phyloP scores from a whole-genome alignment of 2,329 filamentous ascomycete species.

The Mycocentrospora acerina region DNA sequence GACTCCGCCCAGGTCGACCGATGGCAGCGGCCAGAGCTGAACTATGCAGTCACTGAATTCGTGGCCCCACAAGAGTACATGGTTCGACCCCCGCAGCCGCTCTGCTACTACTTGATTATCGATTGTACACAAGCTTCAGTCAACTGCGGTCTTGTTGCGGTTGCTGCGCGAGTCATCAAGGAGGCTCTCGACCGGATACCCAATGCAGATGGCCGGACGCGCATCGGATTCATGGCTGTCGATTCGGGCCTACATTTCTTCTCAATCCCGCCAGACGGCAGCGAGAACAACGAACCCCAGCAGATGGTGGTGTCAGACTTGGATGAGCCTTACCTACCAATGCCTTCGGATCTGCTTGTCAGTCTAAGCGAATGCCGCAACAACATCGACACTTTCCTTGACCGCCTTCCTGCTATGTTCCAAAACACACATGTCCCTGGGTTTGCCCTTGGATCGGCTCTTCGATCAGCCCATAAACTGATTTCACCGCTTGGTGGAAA shows the following conservation, averaged over 20 bases:
- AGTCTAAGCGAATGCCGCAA: constrained; percentile 84
- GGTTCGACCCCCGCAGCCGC: constrained; percentile 92
- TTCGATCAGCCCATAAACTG: constrained; percentile 91
- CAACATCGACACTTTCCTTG: constrained; percentile 88
- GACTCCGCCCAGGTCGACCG: constrained; percentile 57
- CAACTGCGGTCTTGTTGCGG: constrained; percentile 80
- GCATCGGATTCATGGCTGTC: constrained; percentile 91
- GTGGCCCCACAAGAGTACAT: constrained; percentile 99
- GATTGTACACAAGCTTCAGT: constrained; percentile 63
- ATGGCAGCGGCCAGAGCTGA: constrained; percentile 89
- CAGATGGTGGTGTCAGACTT: constrained; percentile 95
- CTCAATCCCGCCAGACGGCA: constrained; percentile 83
- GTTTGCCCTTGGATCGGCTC: constrained; percentile 92
- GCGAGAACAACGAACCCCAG: constrained; percentile 79
- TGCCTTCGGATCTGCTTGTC: constrained; percentile 87
- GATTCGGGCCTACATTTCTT: constrained; percentile 97
- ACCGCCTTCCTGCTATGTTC: constrained; percentile 94
- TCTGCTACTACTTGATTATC: constrained; percentile 31
- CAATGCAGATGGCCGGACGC: constrained; percentile 91
- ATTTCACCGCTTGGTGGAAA: constrained; percentile 94
- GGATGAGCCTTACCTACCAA: constrained; percentile 94
- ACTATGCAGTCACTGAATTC: constrained; percentile 96
- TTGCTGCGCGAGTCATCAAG: constrained; percentile 86
- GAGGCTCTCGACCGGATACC: constrained; percentile 96
- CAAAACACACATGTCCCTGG: constrained; percentile 85